These are phyloP conservation scores for Colletotrichum sp. DNA, from an alignment of 2,329 filamentous ascomycete species.

Conservation along the genomic window DNA sequence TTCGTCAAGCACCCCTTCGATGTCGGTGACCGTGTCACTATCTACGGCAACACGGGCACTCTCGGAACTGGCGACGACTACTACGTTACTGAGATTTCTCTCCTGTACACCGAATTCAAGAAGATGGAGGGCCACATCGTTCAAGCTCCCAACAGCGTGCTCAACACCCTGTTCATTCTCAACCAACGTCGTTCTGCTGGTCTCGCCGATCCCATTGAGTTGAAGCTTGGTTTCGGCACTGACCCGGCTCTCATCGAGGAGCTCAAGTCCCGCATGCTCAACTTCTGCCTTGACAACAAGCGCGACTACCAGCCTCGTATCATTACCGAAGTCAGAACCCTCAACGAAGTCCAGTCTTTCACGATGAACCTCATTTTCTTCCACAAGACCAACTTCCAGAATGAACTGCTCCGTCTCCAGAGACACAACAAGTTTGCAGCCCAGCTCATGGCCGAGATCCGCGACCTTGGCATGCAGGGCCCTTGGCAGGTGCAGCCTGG, in stretches of 20 bases:
- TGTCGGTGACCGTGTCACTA: conserved; percentile 88
- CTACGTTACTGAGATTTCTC: conserved; percentile 91
- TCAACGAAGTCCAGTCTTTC: conserved; percentile 84
- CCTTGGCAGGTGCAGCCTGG: conserved; percentile 68
- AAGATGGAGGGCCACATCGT: conserved; percentile 98
- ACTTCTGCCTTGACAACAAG: conserved; percentile 85
- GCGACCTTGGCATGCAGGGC: conserved; percentile 83
- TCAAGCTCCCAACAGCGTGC: conserved; percentile 91
- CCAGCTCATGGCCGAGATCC: conserved; percentile 86
- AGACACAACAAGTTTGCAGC: conserved; percentile 95
- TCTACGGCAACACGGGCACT: conserved; percentile 90
- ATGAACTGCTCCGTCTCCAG: conserved; percentile 87
- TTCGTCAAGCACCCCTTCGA: conserved; percentile 98
- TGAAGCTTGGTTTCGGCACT: conserved; percentile 89
- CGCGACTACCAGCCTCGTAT: conserved; percentile 89
- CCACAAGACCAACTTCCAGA: conserved; percentile 97
- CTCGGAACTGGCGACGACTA: conserved; percentile 85
- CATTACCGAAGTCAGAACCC: conserved; percentile 80
- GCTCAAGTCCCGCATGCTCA: conserved; percentile 79
- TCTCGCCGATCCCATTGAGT: conserved; percentile 83
- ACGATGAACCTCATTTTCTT: conserved; percentile 95
- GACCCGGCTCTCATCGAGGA: conserved; percentile 81
- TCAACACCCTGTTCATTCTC: conserved; percentile 92
- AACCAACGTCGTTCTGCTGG: conserved; percentile 92
- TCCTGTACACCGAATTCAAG: conserved; percentile 97